Base-by-base conservation (phyloP, 1,139 yeast species). In the Meyerozyma carpophila region DNA sequence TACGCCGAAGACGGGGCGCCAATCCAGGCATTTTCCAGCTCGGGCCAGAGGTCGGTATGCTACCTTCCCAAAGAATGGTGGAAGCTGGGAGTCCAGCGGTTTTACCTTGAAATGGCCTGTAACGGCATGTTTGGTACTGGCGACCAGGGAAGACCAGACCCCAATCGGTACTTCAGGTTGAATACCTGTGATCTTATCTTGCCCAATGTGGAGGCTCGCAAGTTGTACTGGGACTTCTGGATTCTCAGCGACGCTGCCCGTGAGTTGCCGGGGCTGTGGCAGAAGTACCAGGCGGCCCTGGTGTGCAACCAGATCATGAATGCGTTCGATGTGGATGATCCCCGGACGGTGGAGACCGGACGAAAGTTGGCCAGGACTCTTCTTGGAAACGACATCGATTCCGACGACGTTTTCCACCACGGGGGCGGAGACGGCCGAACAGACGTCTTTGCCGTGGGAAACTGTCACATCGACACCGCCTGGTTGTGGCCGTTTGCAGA, bases 401-500 rank as follows among this genome's bases (percentile, higher is more conserved):
- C 84, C 2, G 77, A 78, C 8, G 74, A 74, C 16, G 97, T 90
- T 1, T 73, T 61, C 50, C 76, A 80, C 36, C 58, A 55, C 14
- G 59, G 61, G 14, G 49, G 57, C 5, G 49, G 53, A 36, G 47
- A 50, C 44, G 63, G 48, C 13, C 50, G 62, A 29, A 55, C 70
- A 41, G 76, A 72, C 53, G 96, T 90, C 8, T 84, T 71, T 59
- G 96, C 89, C 5, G 75, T 93, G 50, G 98, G 98, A 40, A 88
- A 93, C 60, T 93, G 98, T 61, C 98, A 93, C 63, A 93, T 93
- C 55, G 98, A 93, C 59, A 91, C 98, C 28, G 96, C 96, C 20
- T 90, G 97, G 96, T 73, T 87, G 49, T 93, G 98, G 98, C 98
- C 97, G 10, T 91, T 84, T 71, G 97, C 96, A 3, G 97, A 93